These are phyloP conservation scores for Gossypium rotundifolium DNA, from an alignment of 345 rosid species.

Conservation along the genomic window DNA sequence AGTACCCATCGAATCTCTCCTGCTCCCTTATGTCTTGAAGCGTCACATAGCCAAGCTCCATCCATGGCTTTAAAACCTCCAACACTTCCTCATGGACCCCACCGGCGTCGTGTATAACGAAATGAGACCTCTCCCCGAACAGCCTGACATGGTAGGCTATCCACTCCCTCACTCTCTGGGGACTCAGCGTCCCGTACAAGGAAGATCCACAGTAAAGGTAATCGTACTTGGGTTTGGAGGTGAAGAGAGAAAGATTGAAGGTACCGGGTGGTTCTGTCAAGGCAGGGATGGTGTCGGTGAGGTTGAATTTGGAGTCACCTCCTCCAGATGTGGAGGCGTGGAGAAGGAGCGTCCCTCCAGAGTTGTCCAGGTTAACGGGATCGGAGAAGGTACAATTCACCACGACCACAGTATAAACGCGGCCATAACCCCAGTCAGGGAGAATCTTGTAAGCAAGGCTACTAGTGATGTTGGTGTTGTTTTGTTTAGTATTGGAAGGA, in stretches of 20 bases:
- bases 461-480: conserved; percentile 16
- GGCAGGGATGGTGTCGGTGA: conserved; percentile 54
- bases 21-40: conserved; percentile 73
- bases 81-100: conserved; percentile 68
- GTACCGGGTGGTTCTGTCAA: conserved; percentile 42
- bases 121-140: conserved; percentile 69
- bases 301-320: conserved; percentile 45
- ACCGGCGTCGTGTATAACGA: conserved; percentile 85
- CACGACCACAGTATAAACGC: conserved; percentile 77
- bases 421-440: conserved; percentile 96
- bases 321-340: conserved; percentile 72
- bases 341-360: conserved; percentile 65
- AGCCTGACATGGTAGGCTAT: conserved; percentile 72
- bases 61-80: conserved; percentile 83
- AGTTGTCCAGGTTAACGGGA: conserved; percentile 48
- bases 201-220: conserved; percentile 86
- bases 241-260: conserved; percentile 34
- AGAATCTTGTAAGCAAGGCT: conserved; percentile 42
- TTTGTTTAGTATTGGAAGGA: conserved; percentile 20
- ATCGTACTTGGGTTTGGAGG: conserved; percentile 55
- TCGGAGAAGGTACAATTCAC: conserved; percentile 69
- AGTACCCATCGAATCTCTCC: conserved; percentile 90
- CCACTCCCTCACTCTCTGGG: conserved; percentile 85
- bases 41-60: conserved; percentile 79
- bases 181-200: conserved; percentile 68